phyloP scores from a whole-genome alignment of 257 asterid species.

The Craterostigma plantagineum region DNA sequence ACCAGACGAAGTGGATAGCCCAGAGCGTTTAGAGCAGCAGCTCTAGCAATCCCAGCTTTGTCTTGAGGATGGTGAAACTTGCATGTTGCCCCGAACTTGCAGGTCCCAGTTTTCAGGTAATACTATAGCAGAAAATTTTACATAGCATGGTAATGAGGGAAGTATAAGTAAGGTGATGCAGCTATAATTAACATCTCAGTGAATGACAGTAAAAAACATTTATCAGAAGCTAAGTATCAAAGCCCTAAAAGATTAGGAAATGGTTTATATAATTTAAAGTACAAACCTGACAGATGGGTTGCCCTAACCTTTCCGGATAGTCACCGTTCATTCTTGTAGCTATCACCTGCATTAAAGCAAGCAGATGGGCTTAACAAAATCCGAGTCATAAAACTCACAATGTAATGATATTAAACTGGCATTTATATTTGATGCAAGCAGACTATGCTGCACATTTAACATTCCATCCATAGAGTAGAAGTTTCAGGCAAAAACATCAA shows the following conservation, averaged over 20 bases:
- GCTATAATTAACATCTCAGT: neutral
- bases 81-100: constrained; percentile 6
- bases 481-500: neutral
- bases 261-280: neutral
- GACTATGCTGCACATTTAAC: neutral
- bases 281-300: constrained; percentile 60
- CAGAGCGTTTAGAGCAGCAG: constrained; percentile 66
- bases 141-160: neutral
- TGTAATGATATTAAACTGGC: too few relatives aligned
- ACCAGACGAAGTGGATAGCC: constrained; percentile 97
- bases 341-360: constrained; percentile 23
- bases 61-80: constrained; percentile 23
- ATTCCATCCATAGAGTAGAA: neutral
- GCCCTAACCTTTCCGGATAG: constrained; percentile 24
- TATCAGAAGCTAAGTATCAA: neutral
- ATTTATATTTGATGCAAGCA: too few relatives aligned
- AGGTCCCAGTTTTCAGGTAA: constrained; percentile 8
- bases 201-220: neutral
- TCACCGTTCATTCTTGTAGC: constrained; percentile 29
- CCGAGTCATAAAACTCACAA: too few relatives aligned
- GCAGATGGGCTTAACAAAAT: too few relatives aligned
- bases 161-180: too few relatives aligned
- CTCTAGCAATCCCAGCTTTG: constrained; percentile 76
- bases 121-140: constrained; percentile 25
- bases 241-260: too few relatives aligned